A percentile compares a stretch with the other conserved stretches of the same genome.
Evolutionary conservation across 2,329 filamentous ascomycete genomes (phyloP).

Genomic region (Aspergillus clavatus): DNA sequence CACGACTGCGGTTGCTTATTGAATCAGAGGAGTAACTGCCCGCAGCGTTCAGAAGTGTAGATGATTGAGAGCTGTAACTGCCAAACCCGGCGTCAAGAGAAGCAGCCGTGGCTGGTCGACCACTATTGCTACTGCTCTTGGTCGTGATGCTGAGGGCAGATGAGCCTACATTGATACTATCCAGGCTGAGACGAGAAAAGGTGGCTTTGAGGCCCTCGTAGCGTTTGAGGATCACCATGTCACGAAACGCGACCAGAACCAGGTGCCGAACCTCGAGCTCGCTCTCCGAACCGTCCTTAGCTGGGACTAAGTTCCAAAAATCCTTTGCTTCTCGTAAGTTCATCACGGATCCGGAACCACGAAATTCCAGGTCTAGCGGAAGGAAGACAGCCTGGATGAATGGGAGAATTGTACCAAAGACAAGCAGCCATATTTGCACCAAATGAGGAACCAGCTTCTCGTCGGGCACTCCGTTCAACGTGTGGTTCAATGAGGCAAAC

Average conservation of each 20-base stretch:
- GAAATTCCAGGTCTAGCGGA: conserved; percentile 87
- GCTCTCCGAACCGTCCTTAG: conserved; percentile 44
- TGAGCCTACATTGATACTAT: conserved; percentile 61
- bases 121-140: conserved; percentile 43
- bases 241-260: conserved; percentile 81
- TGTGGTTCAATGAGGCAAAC: conserved; percentile 80
- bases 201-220: conserved; percentile 85
- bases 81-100: conserved; percentile 69
- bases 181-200: conserved; percentile 82
- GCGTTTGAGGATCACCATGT: conserved; percentile 79
- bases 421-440: conserved; percentile 90
- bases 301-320: conserved; percentile 76
- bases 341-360: conserved; percentile 76
- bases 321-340: conserved; percentile 73
- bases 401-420: conserved; percentile 83
- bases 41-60: conserved; percentile 69
- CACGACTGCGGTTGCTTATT: conserved; percentile 63
- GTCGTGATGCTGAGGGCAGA: conserved; percentile 37
- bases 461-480: conserved; percentile 71
- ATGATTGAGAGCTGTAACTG: conserved; percentile 74
- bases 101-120: conserved; percentile 67
- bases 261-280: conserved; percentile 83
- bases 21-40: conserved; percentile 50
- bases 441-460: conserved; percentile 84
- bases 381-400: conserved; percentile 95